Evolutionary conservation across 2,329 filamentous ascomycete genomes (phyloP), one percentile per base, ranked within the genome.

Genomic region (Botrytis elliptica): DNA sequence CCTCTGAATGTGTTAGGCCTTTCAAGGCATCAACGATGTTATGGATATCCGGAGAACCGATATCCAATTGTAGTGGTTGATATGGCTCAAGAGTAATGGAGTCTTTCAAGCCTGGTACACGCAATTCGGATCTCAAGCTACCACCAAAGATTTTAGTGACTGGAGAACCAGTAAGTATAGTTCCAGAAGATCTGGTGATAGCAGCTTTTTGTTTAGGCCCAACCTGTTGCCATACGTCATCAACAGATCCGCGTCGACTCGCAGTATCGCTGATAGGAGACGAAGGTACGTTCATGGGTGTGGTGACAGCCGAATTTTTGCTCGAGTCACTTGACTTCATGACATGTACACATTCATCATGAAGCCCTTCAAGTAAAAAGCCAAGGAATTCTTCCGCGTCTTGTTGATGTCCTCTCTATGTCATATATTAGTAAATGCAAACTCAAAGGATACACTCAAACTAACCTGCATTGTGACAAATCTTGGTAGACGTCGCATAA

Each of bases 351-450:
- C 95, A 98, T 82, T 99, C 96, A 77, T 98, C 95, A 79, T 98
- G 95, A 49, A 99, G 88, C 66, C 94, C 93, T 80, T 97, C 95
- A 6, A 99, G 86, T 49, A 99, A 86, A 81, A 98, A 97, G 0
- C 95, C 95, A 38, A 99, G 85, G 78, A 99, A 99, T 80, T 99
- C 96, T 81, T 99, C 94, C 1, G 96, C 96, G 84, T 99, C 96
- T 85, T 99, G 95, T 82, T 99, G 96, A 79, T 98, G 95, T 25
- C 96, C 96, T 75, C 94, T 92, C 91, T 94, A 76, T 60, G 74
- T 69, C 69, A 44, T 70, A 72, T 83, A 76, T 83, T 78, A 62
- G 22, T 52, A 65, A 52, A 25, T 44, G 29, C 65, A 1, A n/a
- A 38, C 40, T 66, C 6, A 1, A 38, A 60, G 29, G 38, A 68